Evolutionary conservation across 2,329 filamentous ascomycete species (phyloP), one percentile per base, ranked within the genome.

Genomic region (Tricladium varicosporioides): DNA sequence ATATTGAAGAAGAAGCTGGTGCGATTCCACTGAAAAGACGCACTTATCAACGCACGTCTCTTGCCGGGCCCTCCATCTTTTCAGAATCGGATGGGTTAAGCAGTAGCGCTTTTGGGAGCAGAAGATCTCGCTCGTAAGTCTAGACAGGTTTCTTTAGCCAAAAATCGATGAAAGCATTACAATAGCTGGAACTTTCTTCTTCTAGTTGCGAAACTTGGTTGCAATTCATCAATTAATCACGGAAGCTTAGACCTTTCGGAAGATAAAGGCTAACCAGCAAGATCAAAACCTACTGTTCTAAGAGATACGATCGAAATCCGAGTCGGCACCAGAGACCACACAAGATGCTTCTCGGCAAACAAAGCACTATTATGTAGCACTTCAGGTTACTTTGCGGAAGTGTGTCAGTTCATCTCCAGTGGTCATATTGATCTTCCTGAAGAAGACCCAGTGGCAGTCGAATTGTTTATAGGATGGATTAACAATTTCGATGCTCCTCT

Each of bases 381-480:
- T 19, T 50, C 48, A 3, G 14, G 5, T 10, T 36, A 40, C 27
- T 50, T 50, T 16, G 14, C 13, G 11, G 15, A 15, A 40, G 18
- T 7, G n/a, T n/a, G n/a, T n/a, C n/a, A n/a, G n/a, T n/a, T n/a
- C 14, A 49, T 42, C 7, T 51, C 14, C 4, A 33, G 13, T 15
- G 11, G 7, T 32, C 8, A 19, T 33, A 1, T 40, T 42, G 15
- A 47, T n/a, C 36, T 53, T 11, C 44, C 33, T n/a, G 16, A 46
- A 9, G 47, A 36, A 40, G 42, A 53, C 13, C 56, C 56, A 18
- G 14, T 22, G 14, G 27, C 32, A 10, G 42, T 54, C 32, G 50
- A 52, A 5, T 16, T 58, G 18, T 58, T 54, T 27, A 36, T 33
- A 2, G 36, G 54, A 42, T 58, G 51, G 51, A 33, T 51, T 9